Conservation (phyloP, 2,329 filamentous ascomycete species). For the Mycosphaerella sp. region DNA sequence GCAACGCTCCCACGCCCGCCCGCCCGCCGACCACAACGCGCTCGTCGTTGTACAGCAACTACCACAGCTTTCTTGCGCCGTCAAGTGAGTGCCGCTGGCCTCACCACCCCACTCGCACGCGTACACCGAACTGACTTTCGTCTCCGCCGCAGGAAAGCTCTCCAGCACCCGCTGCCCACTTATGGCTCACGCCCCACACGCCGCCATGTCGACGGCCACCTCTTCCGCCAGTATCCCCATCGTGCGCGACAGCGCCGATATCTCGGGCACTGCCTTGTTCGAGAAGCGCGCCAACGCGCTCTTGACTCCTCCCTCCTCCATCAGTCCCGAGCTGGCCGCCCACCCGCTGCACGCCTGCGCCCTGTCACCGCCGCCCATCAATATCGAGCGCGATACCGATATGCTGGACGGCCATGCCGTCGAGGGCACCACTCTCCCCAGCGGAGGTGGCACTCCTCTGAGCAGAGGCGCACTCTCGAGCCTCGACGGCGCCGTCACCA, state of each 20-base stretch:
- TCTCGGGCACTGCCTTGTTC: conserved; percentile 26
- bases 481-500: conserved; percentile 68
- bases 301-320: conserved; percentile 89
- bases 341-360: conserved; percentile 62
- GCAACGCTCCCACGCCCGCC: conserved; percentile 4
- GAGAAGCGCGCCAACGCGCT: conserved; percentile 46
- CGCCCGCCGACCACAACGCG: conserved; percentile 16
- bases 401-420: conserved; percentile 52
- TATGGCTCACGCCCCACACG: conserved; percentile 31
- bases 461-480: conserved; percentile 49
- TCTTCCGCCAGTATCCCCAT: conserved; percentile 28
- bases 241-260: conserved; percentile 21
- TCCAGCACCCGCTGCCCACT: conserved; percentile 17
- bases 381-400: conserved; percentile 80
- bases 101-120: conserved; percentile 8
- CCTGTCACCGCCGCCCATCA: conserved; percentile 41
- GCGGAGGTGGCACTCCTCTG: conserved; percentile 33
- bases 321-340: conserved; percentile 79
- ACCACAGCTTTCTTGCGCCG: conserved; percentile 29
- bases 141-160: conserved; percentile 30
- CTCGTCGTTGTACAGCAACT: conserved; percentile 7
- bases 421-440: conserved; percentile 35
- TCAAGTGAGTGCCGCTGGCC: conserved; percentile 31
- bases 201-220: conserved; percentile 34
- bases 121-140: conserved; percentile 5